Evolutionary conservation across 352 stramenopile species (phyloP), one percentile per base, ranked within the genome.

Genomic region (Globisporangium echinulatum): DNA sequence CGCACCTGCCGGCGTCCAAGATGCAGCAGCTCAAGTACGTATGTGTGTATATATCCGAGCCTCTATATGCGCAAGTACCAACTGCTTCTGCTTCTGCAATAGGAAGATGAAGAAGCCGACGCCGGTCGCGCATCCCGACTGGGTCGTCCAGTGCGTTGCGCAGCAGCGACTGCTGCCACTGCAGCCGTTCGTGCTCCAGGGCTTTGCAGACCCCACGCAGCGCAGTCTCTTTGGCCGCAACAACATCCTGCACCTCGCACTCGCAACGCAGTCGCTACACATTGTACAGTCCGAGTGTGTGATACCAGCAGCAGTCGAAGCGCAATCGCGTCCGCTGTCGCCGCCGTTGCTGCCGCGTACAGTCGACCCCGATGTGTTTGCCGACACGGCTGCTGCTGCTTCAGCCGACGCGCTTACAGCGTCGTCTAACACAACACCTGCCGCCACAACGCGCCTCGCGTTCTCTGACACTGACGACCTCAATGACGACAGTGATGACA

Each of bases 121-220:
- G 49, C 92, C 88, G 0, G 85, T 98, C 7, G 82, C 94, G 33
- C 71, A 87, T 54, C 94, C 95, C 0, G 70, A 95, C 19, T 98
- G 95, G 95, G 95, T 98, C 61, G 69, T 94, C 8, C 85, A 97
- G 59, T 93, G 90, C 67, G 85, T 97, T 13, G 66, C 88, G 46
- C 67, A 82, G 42, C 69, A 77, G 19, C 79, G 60, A 19, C 53
- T 97, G 53, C 64, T 97, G 6, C 75, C 86, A 0, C 59, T 91
- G 63, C 76, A 80, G 52, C 61, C 79, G 40, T 98, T 97, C 66
- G 67, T 98, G 15, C 82, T 97, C 37, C 52, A 79, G 37, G 87
- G 92, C 17, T 90, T 97, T 56, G 64, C 62, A 9, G 86, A 96
- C 64, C 73, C 74, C 43, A 89, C 74, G 13, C 81, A 93, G 59